Evolutionary conservation across 2,329 filamentous ascomycete species (phyloP), one percentile per base, ranked within the genome.

Genomic region (Camillea tinctor): DNA sequence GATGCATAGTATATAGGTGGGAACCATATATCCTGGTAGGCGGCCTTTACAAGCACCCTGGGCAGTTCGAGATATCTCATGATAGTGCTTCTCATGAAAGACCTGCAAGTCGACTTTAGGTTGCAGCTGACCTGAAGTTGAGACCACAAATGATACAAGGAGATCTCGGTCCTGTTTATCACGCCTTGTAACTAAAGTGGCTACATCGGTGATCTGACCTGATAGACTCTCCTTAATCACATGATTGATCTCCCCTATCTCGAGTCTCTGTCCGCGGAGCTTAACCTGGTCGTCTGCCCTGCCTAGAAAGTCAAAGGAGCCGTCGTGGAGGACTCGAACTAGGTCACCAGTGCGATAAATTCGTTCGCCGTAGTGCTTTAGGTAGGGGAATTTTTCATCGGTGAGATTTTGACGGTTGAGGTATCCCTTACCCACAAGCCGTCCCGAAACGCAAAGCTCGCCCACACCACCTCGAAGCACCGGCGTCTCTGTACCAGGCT

Each of bases 201-300:
- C 87, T 0, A 91, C 87, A 66, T 96, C 91, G 15, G 83, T 79
- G 8, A 95, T 76, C 0, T 77, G 77, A 0, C 57, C 40, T 15
- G 73, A 63, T 0, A 85, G 80, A 0, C 84, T 84, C 20, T 83
- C 79, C 52, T 86, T 87, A 67, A 97, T 92, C 8, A 90, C 85
- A 54, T 93, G 88, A 67, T 96, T 95, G 73, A 97, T 96, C 76
- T 98, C 93, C 1, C 89, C 91, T 61, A 96, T 89, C 70, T 98
- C 94, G 0, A 98, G 82, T 15, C 93, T 83, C 72, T 97, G 93
- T 0, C 93, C 93, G 11, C 94, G 87, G 2, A 97, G 82, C 73
- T 98, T 98, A 63, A 97, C 88, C 74, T 98, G 93, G 58, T 96
- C 92, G 71, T 98, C 94, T 5, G 89, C 90, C 15, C 94, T 86